Evolutionary conservation across 1,139 yeast genomes (phyloP), one percentile per base, ranked within the genome.

Genomic region (Hyphopichia buzzinii): DNA sequence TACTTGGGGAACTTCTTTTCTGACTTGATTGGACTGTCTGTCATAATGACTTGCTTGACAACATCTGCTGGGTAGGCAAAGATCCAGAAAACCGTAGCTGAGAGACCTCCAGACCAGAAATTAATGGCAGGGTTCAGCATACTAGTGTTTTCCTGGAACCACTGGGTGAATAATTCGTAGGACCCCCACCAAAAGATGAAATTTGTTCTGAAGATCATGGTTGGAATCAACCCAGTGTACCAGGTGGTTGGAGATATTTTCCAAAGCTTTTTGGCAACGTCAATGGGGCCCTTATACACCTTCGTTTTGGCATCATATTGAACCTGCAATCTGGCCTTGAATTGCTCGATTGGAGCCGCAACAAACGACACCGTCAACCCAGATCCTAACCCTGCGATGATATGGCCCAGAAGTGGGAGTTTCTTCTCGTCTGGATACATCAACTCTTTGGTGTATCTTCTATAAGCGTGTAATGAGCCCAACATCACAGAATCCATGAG

Each of bases 131-230:
- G 79, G 32, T 74, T 74, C 35, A 82, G 77, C 69, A 85, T 50
- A 27, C 65, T 58, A 1, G 95, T 86, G 47, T 84, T 68, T 10
- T 71, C 65, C 45, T 77, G 74, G 58, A 88, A 81, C 68, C 74
- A 81, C 38, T 74, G 72, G 8, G 94, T 85, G 55, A 87, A 75
- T 10, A 87, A 42, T 52, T 88, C 95, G 54, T 88, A 88, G 0
- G 95, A 81, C 2, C 96, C 95, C 97, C 97, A 89, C 94, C 95
- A 88, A 43, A 86, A 86, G 29, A 86, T 71, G 54, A 89, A 89
- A 61, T 86, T 86, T 1, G 95, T 81, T 52, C 96, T 72, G 64
- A 89, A 89, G 11, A 89, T 72, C 84, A 88, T 79, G 0, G 97
- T 89, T 10, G 95, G 81, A n/a, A 81, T 59, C 35, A 89, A 67